phyloP scores from a whole-genome alignment of 2,329 filamentous ascomycete genomes.

The Exophiala sp. region DNA sequence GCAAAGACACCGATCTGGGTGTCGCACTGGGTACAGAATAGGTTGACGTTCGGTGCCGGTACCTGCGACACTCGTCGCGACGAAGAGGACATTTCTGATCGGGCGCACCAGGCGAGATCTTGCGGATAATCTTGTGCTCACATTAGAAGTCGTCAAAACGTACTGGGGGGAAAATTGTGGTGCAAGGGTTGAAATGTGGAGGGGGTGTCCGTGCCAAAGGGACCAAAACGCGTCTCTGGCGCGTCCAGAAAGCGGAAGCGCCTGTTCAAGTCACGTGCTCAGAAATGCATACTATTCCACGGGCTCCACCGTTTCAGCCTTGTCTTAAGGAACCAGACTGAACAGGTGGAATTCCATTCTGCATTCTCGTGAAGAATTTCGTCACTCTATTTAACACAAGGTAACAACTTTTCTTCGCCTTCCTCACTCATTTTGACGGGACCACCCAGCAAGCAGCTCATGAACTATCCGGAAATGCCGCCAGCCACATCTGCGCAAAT shows the following conservation, averaged over 20 bases:
- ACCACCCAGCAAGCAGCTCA: background rate
- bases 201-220: background rate
- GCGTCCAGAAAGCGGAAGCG: no score
- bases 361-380: no score
- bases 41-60: constrained; percentile 12
- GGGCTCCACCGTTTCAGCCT: no score
- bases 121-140: background rate
- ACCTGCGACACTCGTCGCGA: constrained; percentile 7
- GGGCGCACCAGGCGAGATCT: background rate
- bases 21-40: constrained; percentile 26
- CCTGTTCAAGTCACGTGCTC: no score
- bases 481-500: constrained; percentile 1
- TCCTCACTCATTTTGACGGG: background rate
- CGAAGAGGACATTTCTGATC: constrained; percentile 8
- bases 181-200: no score
- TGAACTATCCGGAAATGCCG: background rate
- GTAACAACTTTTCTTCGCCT: constrained; percentile 1
- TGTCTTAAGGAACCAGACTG: no score
- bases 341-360: no score
- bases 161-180: no score
- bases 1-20: constrained; percentile 26
- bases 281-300: no score
- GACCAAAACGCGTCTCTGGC: no score
- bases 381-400: background rate
- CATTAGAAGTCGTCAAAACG: no score